Evolutionary conservation across 1,284 basidiomycete genomes (phyloP), one percentile per base, ranked within the genome.

Genomic region (Vanrija pseudolonga): DNA sequence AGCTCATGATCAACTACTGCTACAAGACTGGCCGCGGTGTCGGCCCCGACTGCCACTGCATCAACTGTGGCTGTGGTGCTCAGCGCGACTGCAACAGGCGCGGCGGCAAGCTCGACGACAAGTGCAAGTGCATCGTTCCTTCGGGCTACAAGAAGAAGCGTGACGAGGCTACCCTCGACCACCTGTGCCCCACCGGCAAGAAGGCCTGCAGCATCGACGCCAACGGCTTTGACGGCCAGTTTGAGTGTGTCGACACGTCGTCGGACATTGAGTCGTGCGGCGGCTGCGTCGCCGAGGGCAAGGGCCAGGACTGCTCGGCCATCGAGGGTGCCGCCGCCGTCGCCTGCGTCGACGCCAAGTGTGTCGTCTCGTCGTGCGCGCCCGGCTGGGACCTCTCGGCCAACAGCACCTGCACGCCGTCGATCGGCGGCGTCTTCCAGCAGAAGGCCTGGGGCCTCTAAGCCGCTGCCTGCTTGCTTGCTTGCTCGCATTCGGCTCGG

Each of bases 261-360:
- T 22, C 45, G 39, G 51, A 58, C 55, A 42, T 63, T 32, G 62
- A 63, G 51, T 63, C 62, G 14, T 89, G 87, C 71, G 86, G 86
- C 65, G 87, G 87, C 38, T 88, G 86, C 67, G 73, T 80, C 5
- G 79, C 81, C 15, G 74, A 79, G 24, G 82, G 83, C 23, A 66
- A 77, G 50, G 86, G 87, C 39, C 77, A 82, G 67, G 85, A 88
- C 70, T 89, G 86, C 74, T 83, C 82, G 26, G 72, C 79, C 24
- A 87, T 89, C 59, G 56, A 73, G 48, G 82, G 83, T 55, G 82
- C 79, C 8, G 45, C 32, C 26, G 51, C 57, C 47, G 62, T 63
- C 39, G 36, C 49, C 19, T 63, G 62, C 50, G 26, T 57, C 37
- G 36, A 44, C 41, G 47, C 52, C 45, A 19, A 48, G 28, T 63